Base-by-base conservation (phyloP, 345 rosid genomes). In the Streptanthus diversifolius region DNA sequence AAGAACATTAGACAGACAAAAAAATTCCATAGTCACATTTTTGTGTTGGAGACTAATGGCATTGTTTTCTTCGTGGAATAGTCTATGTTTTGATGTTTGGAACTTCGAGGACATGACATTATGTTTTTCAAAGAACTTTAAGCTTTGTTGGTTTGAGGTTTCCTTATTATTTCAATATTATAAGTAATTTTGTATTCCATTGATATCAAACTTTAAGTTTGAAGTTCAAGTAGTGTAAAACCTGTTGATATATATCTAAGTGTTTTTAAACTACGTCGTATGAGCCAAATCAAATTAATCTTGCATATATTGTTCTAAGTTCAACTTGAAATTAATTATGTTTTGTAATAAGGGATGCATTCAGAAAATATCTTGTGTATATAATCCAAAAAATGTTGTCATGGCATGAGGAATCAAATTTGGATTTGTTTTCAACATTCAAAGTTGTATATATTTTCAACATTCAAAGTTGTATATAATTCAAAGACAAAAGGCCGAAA, bases 401-500 rank as follows among this genome's bases (percentile, higher is more conserved):
- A 49, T 67, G 54, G 37, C n/a, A 48, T 22, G 56, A 60, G 7
- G 39, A 49, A 33, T 44, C 67, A 53, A 68, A 61, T 41, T 53
- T 53, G 14, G 21, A 39, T 36, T 3, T 40, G 6, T 22, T 29
- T 11, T 11, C 54, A 60, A 60, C 48, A 52, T n/a, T 66, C 22
- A 66, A 40, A 48, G 62, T 21, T 67, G 37, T 24, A 39, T 22
- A 60, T 49, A 58, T 22, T 29, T 11, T 11, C 54, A 60, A 60
- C 48, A 52, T n/a, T 66, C 22, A 66, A 40, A 48, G 62, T 21
- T 67, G 37, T 24, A 39, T 22, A 60, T 49, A 58, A 66, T 67
- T 59, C 45, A 52, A 41, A 66, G 15, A 69, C 79, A 69, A 68
- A 75, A 68, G 41, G 79, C 79, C 79, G 79, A 75, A 75, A 75